These are phyloP conservation scores for Kazachstania viticola DNA, from an alignment of 805 yeast species.

Conservation along the genomic window DNA sequence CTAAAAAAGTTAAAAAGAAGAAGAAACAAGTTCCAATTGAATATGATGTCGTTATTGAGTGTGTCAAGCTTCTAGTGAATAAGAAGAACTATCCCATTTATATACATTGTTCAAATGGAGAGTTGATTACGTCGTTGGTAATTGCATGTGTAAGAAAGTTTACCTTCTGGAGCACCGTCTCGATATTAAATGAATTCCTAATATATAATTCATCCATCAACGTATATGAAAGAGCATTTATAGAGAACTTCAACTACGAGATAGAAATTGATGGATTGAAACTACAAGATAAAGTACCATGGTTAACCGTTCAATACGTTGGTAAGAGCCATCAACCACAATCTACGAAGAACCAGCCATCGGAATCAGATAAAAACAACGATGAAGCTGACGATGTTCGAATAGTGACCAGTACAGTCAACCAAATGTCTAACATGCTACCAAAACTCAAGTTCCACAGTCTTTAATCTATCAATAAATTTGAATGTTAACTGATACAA, in stretches of 20 bases:
- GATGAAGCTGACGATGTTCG: slow-evolving; percentile 1
- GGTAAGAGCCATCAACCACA: slow-evolving; percentile 3
- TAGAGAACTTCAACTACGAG: slow-evolving; percentile 65
- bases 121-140: slow-evolving; percentile 71
- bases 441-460: slow-evolving; percentile 20
- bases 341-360: slow-evolving; percentile 1
- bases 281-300: slow-evolving; percentile 21
- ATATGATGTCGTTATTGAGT: slow-evolving; percentile 45
- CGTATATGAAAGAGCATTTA: slow-evolving; percentile 71
- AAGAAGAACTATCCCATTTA: slow-evolving; percentile 56
- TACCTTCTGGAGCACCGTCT: slow-evolving; percentile 79
- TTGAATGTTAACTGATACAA: too few relatives aligned
- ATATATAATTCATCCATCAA: slow-evolving; percentile 68
- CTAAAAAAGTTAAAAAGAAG: slow-evolving; percentile 53
- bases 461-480: slow-evolving; percentile 7
- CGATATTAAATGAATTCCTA: slow-evolving; percentile 77
- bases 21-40: slow-evolving; percentile 77
- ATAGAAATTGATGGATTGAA: slow-evolving; percentile 37
- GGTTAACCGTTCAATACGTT: slow-evolving; percentile 23
- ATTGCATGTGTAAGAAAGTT: slow-evolving; percentile 78
- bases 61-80: slow-evolving; percentile 52
- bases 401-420: slow-evolving; percentile 8
- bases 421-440: slow-evolving; percentile 11
- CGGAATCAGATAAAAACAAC: too few relatives aligned
- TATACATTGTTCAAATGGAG: slow-evolving; percentile 82